These are phyloP conservation scores for Pythium rishiriense DNA, from an alignment of 352 stramenopile genomes.

Conservation along the genomic window DNA sequence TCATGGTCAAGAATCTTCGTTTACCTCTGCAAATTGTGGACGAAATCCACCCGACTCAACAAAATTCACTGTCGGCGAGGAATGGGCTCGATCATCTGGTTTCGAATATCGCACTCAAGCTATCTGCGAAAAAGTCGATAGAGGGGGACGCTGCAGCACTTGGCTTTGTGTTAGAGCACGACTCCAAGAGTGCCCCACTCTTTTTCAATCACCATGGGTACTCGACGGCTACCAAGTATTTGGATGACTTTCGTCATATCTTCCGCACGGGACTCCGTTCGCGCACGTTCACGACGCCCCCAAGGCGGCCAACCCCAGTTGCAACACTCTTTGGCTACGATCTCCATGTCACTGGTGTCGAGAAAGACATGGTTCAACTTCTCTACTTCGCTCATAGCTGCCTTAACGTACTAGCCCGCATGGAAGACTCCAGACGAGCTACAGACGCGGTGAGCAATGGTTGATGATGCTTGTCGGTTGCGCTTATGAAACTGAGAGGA, in stretches of 20 bases:
- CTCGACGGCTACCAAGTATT: constrained; percentile 3
- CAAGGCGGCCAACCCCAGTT: too few species aligned
- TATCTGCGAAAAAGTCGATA: not conserved
- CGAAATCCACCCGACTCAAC: not conserved
- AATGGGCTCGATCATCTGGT: constrained; percentile 13
- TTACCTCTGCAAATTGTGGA: not conserved
- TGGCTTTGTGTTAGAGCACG: not conserved
- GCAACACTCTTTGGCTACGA: not conserved
- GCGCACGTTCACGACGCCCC: not conserved
- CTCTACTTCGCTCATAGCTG: constrained; percentile 8
- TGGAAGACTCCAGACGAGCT: not conserved
- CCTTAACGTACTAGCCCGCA: not conserved
- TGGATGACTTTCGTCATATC: not conserved
- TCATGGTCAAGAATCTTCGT: not conserved
- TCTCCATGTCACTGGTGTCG: constrained; percentile 2
- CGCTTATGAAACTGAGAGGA: too few species aligned
- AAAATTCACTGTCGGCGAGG: not conserved
- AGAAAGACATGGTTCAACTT: constrained; percentile 22
- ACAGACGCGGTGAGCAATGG: not conserved
- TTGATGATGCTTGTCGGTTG: not conserved
- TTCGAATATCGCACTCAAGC: constrained; percentile 15
- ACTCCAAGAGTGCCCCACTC: constrained; percentile 1
- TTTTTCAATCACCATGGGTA: constrained; percentile 13
- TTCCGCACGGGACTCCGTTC: not conserved
- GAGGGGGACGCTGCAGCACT: constrained; percentile 20